phyloP scores from a whole-genome alignment of 768 basidiomycete species.

The Auricularia heimuer region DNA sequence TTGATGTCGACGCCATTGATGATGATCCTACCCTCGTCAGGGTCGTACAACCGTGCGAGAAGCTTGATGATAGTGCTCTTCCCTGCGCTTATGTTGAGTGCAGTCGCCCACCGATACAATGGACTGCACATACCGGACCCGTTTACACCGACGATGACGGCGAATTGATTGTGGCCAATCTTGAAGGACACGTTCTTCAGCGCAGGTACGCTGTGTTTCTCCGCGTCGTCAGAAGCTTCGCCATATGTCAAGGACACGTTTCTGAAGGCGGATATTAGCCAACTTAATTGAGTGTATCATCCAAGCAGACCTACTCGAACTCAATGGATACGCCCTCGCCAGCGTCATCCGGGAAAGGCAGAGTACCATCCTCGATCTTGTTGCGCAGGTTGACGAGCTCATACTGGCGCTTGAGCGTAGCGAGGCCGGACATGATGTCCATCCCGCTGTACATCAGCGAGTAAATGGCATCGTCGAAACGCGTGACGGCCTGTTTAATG shows the following conservation, averaged over 20 bases:
- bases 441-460: neutral
- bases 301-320: neutral
- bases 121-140: constrained; percentile 27
- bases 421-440: neutral
- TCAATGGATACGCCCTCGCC: neutral
- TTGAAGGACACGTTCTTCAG: constrained; percentile 25
- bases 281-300: neutral
- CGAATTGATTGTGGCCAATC: constrained; percentile 35
- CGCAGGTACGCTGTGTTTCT: constrained; percentile 16
- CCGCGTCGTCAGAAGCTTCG: no score
- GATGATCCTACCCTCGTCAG: constrained; percentile 22
- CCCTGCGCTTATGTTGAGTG: constrained; percentile 10
- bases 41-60: constrained; percentile 16
- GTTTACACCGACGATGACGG: constrained; percentile 49
- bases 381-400: neutral
- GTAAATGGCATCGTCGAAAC: neutral
- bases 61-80: constrained; percentile 35
- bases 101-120: neutral
- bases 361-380: neutral
- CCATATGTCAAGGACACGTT: constrained; percentile 43
- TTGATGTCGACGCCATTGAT: constrained; percentile 30
- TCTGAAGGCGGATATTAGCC: constrained; percentile 19
- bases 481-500: neutral
- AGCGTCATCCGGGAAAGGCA: neutral
- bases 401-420: neutral